A percentile compares a stretch with the other conserved stretches of the same genome.
Conservation (phyloP, 495 filamentous ascomycete species). For the Evansstolkia leycettana region DNA sequence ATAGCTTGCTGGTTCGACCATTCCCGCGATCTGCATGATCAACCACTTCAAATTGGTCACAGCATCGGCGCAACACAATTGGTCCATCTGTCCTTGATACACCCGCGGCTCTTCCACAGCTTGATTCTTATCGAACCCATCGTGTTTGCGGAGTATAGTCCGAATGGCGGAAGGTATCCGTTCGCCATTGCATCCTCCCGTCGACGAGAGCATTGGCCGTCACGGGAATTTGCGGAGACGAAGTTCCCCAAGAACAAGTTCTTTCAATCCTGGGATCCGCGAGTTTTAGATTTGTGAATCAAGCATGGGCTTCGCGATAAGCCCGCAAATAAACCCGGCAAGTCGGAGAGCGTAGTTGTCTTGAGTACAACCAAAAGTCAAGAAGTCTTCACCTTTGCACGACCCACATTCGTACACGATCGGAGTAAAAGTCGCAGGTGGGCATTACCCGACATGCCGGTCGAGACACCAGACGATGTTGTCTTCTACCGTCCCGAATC, state of each 20-base stretch:
- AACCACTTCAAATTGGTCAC: conserved; percentile 66
- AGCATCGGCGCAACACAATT: conserved; percentile 51
- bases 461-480: conserved; percentile 18
- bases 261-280: conserved; percentile 49
- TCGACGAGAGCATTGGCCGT: conserved; percentile 49
- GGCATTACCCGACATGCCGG: neutral
- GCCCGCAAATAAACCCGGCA: conserved; percentile 29
- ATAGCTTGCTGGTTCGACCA: conserved; percentile 54
- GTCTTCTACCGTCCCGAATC: conserved; percentile 39
- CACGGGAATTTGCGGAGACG: conserved; percentile 28
- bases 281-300: conserved; percentile 42
- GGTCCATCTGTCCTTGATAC: conserved; percentile 37
- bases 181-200: conserved; percentile 25
- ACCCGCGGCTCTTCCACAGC: conserved; percentile 57
- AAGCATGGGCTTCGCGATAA: conserved; percentile 42
- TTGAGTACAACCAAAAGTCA: conserved; percentile 34
- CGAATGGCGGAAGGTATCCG: neutral
- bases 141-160: conserved; percentile 13
- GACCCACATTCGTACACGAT: conserved; percentile 14
- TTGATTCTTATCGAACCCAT: conserved; percentile 60
- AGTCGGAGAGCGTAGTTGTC: conserved; percentile 24
- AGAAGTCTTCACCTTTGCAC: conserved; percentile 28
- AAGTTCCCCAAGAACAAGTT: conserved; percentile 30
- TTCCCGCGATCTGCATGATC: conserved; percentile 51
- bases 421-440: neutral